Percentiles rank a stretch among this genome's conserved stretches.
Evolutionary conservation across 2,329 filamentous ascomycete species (phyloP).

Genomic region (Colletotrichum navitas): DNA sequence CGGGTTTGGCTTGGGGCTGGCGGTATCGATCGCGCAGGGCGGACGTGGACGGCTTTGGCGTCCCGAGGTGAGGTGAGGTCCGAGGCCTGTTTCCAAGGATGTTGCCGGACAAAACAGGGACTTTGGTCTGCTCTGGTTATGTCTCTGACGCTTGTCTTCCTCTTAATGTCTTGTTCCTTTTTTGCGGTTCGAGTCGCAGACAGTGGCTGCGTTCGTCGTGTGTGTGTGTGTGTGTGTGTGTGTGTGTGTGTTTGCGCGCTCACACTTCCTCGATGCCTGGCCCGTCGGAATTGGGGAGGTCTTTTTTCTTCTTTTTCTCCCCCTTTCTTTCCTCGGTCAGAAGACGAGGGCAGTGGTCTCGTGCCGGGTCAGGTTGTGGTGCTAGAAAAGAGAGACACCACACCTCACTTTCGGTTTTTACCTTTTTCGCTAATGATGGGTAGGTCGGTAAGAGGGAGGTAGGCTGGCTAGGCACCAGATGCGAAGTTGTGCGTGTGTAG

Average conservation of each 20-base stretch:
- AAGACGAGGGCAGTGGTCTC: constrained; percentile 15
- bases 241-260: constrained; percentile 24
- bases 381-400: constrained; percentile 15
- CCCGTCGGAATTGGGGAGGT: constrained; percentile 14
- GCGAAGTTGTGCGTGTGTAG: constrained; percentile 8
- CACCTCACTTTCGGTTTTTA: constrained; percentile 6
- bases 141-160: background rate
- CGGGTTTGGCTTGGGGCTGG: constrained; percentile 30
- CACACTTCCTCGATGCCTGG: constrained; percentile 1
- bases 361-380: constrained; percentile 9
- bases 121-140: constrained; percentile 21
- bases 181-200: constrained; percentile 22
- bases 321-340: constrained; percentile 11
- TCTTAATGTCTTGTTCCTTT: background rate
- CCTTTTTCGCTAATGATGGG: constrained; percentile 26
- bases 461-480: constrained; percentile 1
- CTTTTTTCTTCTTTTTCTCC: background rate
- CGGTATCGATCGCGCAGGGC: constrained; percentile 24
- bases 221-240: constrained; percentile 9
- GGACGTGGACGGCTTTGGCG: background rate
- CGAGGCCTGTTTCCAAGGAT: constrained; percentile 21
- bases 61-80: constrained; percentile 7
- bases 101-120: constrained; percentile 15
- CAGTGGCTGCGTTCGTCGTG: constrained; percentile 30
- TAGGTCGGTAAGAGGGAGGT: constrained; percentile 9